phyloP scores from a whole-genome alignment of 1,139 yeast species.

The Debaryomyces sp. region DNA sequence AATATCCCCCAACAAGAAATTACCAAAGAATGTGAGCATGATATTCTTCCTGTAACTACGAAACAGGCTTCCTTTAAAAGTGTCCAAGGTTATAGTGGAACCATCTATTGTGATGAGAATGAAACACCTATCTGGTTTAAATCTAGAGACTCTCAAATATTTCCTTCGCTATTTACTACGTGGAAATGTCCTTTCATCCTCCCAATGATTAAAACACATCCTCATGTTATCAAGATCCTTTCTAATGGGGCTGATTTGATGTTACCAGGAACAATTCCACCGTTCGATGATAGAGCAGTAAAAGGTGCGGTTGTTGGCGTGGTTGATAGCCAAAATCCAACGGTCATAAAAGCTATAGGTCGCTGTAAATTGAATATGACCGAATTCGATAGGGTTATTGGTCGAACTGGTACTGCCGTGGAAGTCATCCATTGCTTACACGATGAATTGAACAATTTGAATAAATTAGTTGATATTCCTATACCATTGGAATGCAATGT shows the following conservation, averaged over 20 bases:
- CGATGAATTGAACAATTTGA: constrained; percentile 55
- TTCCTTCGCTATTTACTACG: constrained; percentile 73
- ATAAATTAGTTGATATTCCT: constrained; percentile 48
- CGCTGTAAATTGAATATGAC: constrained; percentile 56
- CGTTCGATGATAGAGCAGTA: constrained; percentile 55
- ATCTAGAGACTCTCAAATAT: constrained; percentile 52
- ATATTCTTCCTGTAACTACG: constrained; percentile 59
- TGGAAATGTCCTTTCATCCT: constrained; percentile 71
- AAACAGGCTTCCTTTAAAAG: constrained; percentile 70
- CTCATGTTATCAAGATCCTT: constrained; percentile 64
- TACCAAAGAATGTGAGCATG: constrained; percentile 47
- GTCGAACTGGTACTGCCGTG: constrained; percentile 70
- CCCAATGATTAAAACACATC: constrained; percentile 73
- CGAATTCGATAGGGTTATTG: constrained; percentile 46
- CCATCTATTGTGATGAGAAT: constrained; percentile 63
- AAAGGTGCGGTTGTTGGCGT: constrained; percentile 72
- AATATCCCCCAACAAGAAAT: constrained; percentile 46
- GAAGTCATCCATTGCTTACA: constrained; percentile 54
- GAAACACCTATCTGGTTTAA: constrained; percentile 77
- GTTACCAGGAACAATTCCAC: constrained; percentile 88
- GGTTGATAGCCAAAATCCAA: constrained; percentile 61
- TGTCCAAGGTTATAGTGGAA: constrained; percentile 57
- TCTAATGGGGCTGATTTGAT: constrained; percentile 85
- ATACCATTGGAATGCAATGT: constrained; percentile 35
- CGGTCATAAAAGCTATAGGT: constrained; percentile 78